Evolutionary conservation across 257 asterid species (phyloP).

Genomic region (Coffea canephora): DNA sequence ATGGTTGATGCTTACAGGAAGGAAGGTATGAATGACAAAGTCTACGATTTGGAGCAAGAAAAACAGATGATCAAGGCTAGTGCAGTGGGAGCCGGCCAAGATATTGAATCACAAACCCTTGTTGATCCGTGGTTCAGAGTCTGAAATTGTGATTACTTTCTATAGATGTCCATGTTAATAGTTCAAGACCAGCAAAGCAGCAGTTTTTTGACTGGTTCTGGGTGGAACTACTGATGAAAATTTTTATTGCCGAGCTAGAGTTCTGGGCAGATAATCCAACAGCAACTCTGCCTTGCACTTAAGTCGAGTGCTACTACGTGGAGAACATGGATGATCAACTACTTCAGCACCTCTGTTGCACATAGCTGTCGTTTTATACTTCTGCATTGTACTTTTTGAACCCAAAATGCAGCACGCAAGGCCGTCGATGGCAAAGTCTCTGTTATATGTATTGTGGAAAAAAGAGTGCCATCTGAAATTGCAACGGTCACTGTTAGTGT

Average conservation of each 20-base stretch:
- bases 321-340: not conserved
- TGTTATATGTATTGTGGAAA: not conserved
- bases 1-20: constrained; percentile 78
- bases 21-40: constrained; percentile 88
- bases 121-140: constrained; percentile 1
- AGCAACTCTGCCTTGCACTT: constrained; percentile 12
- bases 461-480: not conserved
- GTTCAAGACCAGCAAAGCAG: constrained; percentile 6
- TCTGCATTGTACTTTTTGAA: not conserved
- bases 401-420: not conserved
- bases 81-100: constrained; percentile 17
- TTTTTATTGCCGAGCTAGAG: not conserved
- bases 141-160: not conserved
- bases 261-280: not conserved
- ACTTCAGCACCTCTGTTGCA: not conserved
- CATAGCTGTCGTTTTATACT: not conserved
- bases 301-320: no score
- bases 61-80: constrained; percentile 24
- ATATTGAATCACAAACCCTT: constrained; percentile 7
- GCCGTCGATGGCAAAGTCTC: not conserved
- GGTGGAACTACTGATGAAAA: not conserved
- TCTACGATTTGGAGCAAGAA: constrained; percentile 69
- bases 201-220: not conserved
- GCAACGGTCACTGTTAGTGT: not conserved
- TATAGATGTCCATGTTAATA: not conserved